A percentile compares a stretch with the other conserved stretches of the same genome.
These are phyloP conservation scores for Daldinia grandis DNA, from an alignment of 495 filamentous ascomycete species.

Conservation along the genomic window DNA sequence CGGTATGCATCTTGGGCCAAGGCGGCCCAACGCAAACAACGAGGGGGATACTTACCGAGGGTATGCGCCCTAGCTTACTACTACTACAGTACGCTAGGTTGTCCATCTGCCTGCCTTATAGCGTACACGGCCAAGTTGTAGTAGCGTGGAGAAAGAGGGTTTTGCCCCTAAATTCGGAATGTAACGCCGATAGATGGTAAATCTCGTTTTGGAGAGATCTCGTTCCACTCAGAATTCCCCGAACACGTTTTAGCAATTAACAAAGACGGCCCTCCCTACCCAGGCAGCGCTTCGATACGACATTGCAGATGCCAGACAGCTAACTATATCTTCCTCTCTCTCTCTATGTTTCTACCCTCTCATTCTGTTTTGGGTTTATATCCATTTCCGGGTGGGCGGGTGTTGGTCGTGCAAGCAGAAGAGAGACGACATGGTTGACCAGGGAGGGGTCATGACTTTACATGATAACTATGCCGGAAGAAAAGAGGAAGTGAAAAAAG, in stretches of 20 bases:
- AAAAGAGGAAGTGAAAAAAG: conserved; percentile 9
- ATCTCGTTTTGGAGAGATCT: conserved; percentile 44
- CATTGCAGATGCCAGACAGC: conserved; percentile 25
- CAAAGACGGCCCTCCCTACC: conserved; percentile 39
- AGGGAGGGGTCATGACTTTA: conserved; percentile 19
- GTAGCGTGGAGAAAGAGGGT: conserved; percentile 38
- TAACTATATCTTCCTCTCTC: conserved; percentile 1
- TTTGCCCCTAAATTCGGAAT: conserved; percentile 43
- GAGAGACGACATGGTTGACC: conserved; percentile 14
- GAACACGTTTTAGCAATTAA: conserved; percentile 46
- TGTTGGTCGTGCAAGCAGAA: conserved; percentile 12
- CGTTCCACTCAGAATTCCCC: conserved; percentile 44
- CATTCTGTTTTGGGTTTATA: conserved; percentile 1
- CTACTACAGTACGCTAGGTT: conserved; percentile 40
- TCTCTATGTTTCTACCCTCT: neutral
- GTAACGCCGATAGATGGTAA: conserved; percentile 45
- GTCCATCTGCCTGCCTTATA: conserved; percentile 24
- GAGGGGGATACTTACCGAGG: conserved; percentile 26
- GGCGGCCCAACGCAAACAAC: conserved; percentile 30
- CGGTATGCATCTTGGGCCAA: conserved; percentile 27
- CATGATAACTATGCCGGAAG: conserved; percentile 8
- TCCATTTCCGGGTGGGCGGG: conserved; percentile 23
- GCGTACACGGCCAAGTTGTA: conserved; percentile 35
- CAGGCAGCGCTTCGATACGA: conserved; percentile 32
- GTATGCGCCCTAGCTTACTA: conserved; percentile 40